Conservation (phyloP, 2,329 filamentous ascomycete genomes). For the Tothia fuscella region DNA sequence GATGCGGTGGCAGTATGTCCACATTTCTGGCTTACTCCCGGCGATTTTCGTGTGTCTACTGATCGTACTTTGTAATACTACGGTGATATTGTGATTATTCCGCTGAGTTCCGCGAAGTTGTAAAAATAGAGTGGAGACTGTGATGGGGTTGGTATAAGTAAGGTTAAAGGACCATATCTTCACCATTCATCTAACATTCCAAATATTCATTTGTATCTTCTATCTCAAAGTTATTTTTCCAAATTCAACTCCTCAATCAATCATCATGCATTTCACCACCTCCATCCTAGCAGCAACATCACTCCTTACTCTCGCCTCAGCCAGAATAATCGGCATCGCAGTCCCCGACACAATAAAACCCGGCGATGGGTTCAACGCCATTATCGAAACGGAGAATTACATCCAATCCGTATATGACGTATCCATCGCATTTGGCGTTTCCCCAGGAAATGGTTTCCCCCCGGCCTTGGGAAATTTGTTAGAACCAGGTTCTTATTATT, state of each 20-base stretch:
- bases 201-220: background rate
- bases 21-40: no score
- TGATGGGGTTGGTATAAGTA: no score
- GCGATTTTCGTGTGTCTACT: no score
- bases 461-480: conserved; percentile 20
- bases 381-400: conserved; percentile 31
- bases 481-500: conserved; percentile 22
- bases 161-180: no score
- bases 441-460: conserved; percentile 17
- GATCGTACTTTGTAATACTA: no score
- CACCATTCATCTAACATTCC: no score
- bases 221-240: background rate
- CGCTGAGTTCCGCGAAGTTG: no score
- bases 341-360: conserved; percentile 30
- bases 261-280: conserved; percentile 15
- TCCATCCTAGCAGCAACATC: conserved; percentile 13
- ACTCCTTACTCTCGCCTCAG: conserved; percentile 18
- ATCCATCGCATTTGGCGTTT: conserved; percentile 32
- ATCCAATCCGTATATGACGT: conserved; percentile 35
- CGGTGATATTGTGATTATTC: no score
- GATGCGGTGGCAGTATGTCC: no score
- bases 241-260: background rate
- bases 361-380: conserved; percentile 26
- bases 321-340: conserved; percentile 33
- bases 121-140: no score